Evolutionary conservation across 164 flowering plant species (phyloP), one percentile per base, ranked within the genome.

Genomic region (Vitis rotundifolia): DNA sequence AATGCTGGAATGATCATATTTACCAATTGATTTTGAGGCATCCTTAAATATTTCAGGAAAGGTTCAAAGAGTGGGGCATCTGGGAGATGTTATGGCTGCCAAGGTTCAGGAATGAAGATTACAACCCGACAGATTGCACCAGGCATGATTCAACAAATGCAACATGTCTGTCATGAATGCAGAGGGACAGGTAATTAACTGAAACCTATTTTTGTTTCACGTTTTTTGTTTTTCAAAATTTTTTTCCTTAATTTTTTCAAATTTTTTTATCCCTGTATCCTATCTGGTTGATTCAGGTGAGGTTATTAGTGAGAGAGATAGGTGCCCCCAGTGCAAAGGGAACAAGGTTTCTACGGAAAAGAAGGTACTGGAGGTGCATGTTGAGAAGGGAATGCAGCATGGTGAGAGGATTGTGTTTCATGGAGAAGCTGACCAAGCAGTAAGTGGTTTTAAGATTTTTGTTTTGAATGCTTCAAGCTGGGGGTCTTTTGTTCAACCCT

Each of bases 91-190:
- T 50, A 68, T 67, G 91, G 94, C 26, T 92, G 97, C 72, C 87
- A 84, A 61, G 94, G 97, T 64, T 12, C 88, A 9, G 97, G 97
- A 29, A 81, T 92, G 88, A 88, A 87, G 71, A 31, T 88, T 44
- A 60, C 91, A 11, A 84, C 73, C 1, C 65, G 94, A 14, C 94
- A 84, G 53, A 73, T 89, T 78, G 93, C 85, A 14, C 83, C 81
- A 2, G 83, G 85, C 64, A 89, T 91, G 97, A 82, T 89, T 66
- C 97, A 89, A 68, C 92, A 89, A 70, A 86, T 89, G 93, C 97
- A 88, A 62, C 90, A 87, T 80, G 78, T 73, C 47, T 91, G 97
- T 68, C 75, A 78, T 47, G 92, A 86, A 26, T 91, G 97, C 75
- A 83, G 76, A 71, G 97, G 97, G 59, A 54, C 92, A 65, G 92